phyloP scores from a whole-genome alignment of 495 filamentous ascomycete species.

The Hyphodiscus hymeniophilus region DNA sequence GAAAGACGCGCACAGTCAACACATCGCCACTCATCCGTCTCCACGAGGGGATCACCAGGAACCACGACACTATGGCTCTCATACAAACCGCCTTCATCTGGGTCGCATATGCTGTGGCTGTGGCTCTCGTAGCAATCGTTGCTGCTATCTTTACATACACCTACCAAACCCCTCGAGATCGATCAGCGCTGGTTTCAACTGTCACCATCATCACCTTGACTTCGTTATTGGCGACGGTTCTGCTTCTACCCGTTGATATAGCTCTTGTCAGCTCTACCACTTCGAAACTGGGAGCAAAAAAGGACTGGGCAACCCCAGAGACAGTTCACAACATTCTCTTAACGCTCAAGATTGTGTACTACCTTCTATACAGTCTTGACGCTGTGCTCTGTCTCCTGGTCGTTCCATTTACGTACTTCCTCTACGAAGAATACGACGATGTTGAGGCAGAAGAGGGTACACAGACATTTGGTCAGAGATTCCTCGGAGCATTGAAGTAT shows the following conservation, averaged over 20 bases:
- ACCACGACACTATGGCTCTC: conserved; percentile 30
- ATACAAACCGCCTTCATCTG: conserved; percentile 83
- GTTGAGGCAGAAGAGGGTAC: conserved; percentile 67
- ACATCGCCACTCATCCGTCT: too few relatives aligned
- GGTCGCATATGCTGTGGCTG: conserved; percentile 79
- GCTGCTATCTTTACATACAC: conserved; percentile 74
- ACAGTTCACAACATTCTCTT: conserved; percentile 66
- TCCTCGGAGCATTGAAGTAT: conserved; percentile 85
- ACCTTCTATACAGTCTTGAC: conserved; percentile 84
- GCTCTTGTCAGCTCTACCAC: conserved; percentile 87
- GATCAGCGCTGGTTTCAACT: conserved; percentile 67
- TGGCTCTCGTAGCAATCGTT: conserved; percentile 60
- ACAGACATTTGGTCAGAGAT: conserved; percentile 56
- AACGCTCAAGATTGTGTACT: conserved; percentile 84
- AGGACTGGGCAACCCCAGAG: conserved; percentile 85
- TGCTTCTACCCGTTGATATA: conserved; percentile 91
- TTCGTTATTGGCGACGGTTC: conserved; percentile 80
- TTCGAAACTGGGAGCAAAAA: conserved; percentile 68
- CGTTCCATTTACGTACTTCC: conserved; percentile 95
- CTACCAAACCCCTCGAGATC: conserved; percentile 83
- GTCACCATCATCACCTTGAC: conserved; percentile 83
- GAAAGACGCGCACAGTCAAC: too few relatives aligned
- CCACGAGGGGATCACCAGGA: not conserved
- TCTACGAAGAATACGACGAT: conserved; percentile 94
- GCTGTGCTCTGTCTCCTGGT: conserved; percentile 84